Evolutionary conservation across 2,329 filamentous ascomycete species (phyloP).

Genomic region (Xylaria sp.): DNA sequence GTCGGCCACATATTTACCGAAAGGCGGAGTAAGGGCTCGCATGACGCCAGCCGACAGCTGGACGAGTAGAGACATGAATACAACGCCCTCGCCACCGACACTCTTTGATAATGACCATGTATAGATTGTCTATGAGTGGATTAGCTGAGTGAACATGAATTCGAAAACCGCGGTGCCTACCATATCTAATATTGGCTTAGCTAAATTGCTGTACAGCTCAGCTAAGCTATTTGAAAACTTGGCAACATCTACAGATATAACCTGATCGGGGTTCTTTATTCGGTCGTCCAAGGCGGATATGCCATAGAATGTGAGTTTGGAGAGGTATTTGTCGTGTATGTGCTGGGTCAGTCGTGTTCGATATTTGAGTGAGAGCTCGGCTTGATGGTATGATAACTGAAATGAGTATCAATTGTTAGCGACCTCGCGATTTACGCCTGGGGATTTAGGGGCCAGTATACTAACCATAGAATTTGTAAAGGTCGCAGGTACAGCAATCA

Average conservation of each 20-base stretch:
- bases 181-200: slow-evolving; percentile 95
- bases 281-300: slow-evolving; percentile 94
- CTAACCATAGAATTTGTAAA: slow-evolving; percentile 98
- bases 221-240: slow-evolving; percentile 96
- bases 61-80: slow-evolving; percentile 94
- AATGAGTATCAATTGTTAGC: slow-evolving; percentile 5
- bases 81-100: slow-evolving; percentile 94
- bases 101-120: slow-evolving; percentile 93
- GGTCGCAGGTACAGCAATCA: slow-evolving; percentile 93
- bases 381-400: slow-evolving; percentile 95
- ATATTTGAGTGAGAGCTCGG: slow-evolving; percentile 91
- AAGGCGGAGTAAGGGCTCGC: slow-evolving; percentile 93
- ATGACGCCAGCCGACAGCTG: slow-evolving; percentile 93
- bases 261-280: slow-evolving; percentile 98
- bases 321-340: slow-evolving; percentile 95
- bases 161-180: slow-evolving; percentile 54
- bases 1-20: slow-evolving; percentile 97
- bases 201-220: slow-evolving; percentile 94
- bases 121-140: slow-evolving; percentile 75
- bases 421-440: background rate
- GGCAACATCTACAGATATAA: slow-evolving; percentile 95
- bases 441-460: slow-evolving; percentile 50
- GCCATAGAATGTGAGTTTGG: slow-evolving; percentile 98
- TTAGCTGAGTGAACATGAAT: slow-evolving; percentile 42
- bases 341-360: slow-evolving; percentile 91